Percentiles rank a stretch among this genome's conserved stretches.
Conservation (phyloP, 2,329 filamentous ascomycete genomes). For the Beauveria brongniartii region DNA sequence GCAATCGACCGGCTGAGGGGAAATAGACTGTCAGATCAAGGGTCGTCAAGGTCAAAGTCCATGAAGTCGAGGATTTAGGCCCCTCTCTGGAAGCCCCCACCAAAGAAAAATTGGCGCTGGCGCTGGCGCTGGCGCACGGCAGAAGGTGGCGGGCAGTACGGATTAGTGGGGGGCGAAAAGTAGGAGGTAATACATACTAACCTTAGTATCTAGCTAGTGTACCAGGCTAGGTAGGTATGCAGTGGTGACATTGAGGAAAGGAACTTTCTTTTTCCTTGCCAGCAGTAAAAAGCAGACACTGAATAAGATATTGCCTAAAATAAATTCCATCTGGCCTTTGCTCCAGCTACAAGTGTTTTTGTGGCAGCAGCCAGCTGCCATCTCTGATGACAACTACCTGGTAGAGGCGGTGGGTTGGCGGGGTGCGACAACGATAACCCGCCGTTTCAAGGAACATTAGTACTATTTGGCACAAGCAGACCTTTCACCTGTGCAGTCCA, state of each 20-base stretch:
- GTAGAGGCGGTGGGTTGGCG: constrained; percentile 17
- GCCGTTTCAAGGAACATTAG: constrained; percentile 10
- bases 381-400: too few relatives aligned
- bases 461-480: not conserved
- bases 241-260: not conserved
- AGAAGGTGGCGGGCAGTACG: not conserved
- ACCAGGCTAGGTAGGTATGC: not conserved
- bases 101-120: constrained; percentile 10
- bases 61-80: constrained; percentile 7
- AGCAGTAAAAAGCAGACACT: not conserved
- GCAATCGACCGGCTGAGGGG: not conserved
- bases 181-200: too few relatives aligned
- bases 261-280: not conserved
- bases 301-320: not conserved
- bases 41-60: not conserved
- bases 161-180: not conserved
- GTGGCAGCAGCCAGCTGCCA: not conserved
- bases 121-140: constrained; percentile 4
- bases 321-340: too few relatives aligned
- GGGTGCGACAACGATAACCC: constrained; percentile 34
- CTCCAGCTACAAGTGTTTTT: not conserved
- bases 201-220: too few relatives aligned
- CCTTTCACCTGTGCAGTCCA: not conserved
- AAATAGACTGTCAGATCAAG: not conserved
- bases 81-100: constrained; percentile 9